A percentile compares a stretch with the other conserved stretches of the same genome.
These are phyloP conservation scores for Ormosia semicastrata DNA, from an alignment of 306 rosid species.

Conservation along the genomic window DNA sequence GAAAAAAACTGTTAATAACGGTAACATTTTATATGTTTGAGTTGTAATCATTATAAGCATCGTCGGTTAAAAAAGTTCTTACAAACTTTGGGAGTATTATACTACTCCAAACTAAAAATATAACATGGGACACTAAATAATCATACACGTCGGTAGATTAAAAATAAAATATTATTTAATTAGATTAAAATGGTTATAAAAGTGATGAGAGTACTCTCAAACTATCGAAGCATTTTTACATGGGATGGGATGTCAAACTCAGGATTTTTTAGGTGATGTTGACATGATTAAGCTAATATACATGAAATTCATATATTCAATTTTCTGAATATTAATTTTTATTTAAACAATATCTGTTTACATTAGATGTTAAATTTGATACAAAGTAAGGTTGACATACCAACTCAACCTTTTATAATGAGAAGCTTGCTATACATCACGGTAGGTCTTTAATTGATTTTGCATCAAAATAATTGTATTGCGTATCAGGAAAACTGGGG, in stretches of 20 bases:
- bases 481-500: not conserved
- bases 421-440: not conserved
- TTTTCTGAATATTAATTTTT: not conserved
- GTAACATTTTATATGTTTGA: not conserved
- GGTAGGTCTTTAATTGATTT: conserved; percentile 23
- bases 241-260: not conserved
- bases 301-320: not conserved
- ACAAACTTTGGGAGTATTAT: too few relatives aligned
- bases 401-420: conserved; percentile 10
- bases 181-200: too few relatives aligned
- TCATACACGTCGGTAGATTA: too few relatives aligned
- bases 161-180: too few relatives aligned
- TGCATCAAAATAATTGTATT: not conserved
- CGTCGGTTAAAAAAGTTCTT: not conserved
- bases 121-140: too few relatives aligned
- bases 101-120: too few relatives aligned
- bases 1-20: not conserved
- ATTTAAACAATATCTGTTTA: not conserved
- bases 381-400: conserved; percentile 15
- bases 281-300: not conserved
- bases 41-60: not conserved
- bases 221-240: too few relatives aligned
- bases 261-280: not conserved
- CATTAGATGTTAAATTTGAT: conserved; percentile 14
- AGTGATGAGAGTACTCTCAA: too few relatives aligned